phyloP scores from a whole-genome alignment of 768 basidiomycete genomes.

The Xerocomus spinulosus region DNA sequence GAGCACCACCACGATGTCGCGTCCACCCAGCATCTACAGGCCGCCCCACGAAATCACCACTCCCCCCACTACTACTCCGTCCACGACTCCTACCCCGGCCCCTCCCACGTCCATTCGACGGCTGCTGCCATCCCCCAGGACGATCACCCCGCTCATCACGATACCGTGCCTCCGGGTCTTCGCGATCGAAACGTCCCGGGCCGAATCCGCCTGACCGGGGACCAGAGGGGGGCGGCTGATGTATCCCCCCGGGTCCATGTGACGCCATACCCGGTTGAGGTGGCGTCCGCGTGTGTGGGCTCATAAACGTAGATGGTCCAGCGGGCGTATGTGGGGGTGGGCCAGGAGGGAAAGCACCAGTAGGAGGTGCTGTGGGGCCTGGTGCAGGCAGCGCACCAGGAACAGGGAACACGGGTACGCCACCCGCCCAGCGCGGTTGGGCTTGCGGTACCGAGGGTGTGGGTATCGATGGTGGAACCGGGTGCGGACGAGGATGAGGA shows the following conservation, averaged over 20 bases:
- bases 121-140: conserved; percentile 25
- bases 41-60: conserved; percentile 26
- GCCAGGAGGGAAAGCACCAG: conserved; percentile 4
- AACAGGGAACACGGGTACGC: conserved; percentile 23
- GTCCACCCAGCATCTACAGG: conserved; percentile 42
- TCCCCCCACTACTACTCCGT: conserved; percentile 6
- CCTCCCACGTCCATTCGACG: conserved; percentile 30
- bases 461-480: conserved; percentile 9
- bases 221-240: conserved; percentile 24
- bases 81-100: conserved; percentile 31
- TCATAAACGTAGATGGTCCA: conserved; percentile 14
- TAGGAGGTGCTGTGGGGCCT: neutral
- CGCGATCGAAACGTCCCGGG: conserved; percentile 27
- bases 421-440: conserved; percentile 19
- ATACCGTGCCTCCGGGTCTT: conserved; percentile 20
- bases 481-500: conserved; percentile 18
- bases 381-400: conserved; percentile 7
- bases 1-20: conserved; percentile 27
- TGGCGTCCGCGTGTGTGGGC: conserved; percentile 14
- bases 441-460: conserved; percentile 9
- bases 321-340: conserved; percentile 1
- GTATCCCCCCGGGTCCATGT: conserved; percentile 10
- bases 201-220: conserved; percentile 27
- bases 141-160: conserved; percentile 36
- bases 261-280: conserved; percentile 26